phyloP scores from a whole-genome alignment of 495 filamentous ascomycete genomes.

The Choiromyces venosus region DNA sequence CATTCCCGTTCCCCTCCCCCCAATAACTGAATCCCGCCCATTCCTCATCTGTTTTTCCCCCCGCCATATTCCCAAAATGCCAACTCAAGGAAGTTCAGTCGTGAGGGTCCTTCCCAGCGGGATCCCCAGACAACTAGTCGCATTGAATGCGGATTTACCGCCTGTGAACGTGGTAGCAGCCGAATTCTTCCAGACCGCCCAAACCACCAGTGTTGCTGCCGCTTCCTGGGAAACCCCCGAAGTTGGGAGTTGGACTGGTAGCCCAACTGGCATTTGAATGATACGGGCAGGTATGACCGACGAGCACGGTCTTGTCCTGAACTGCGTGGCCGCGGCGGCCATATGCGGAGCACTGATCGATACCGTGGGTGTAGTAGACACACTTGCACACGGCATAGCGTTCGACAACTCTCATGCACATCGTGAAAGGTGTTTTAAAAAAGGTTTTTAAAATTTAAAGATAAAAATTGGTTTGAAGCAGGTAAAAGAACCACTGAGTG shows the following conservation, averaged over 20 bases:
- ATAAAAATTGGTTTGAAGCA: slow-evolving; percentile 7
- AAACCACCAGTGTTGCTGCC: background rate
- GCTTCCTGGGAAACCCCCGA: background rate
- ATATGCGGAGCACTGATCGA: slow-evolving; percentile 67
- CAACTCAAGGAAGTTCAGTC: background rate
- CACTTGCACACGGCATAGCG: slow-evolving; percentile 75
- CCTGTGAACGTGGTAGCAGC: background rate
- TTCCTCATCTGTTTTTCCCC: background rate
- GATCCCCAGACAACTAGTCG: background rate
- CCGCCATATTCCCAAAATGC: background rate
- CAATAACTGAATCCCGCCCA: background rate
- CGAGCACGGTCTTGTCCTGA: slow-evolving; percentile 68
- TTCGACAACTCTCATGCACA: slow-evolving; percentile 70
- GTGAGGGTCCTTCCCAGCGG: background rate
- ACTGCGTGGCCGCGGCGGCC: slow-evolving; percentile 65
- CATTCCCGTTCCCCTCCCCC: background rate
- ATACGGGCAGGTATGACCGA: slow-evolving; percentile 67
- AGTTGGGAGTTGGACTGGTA: background rate
- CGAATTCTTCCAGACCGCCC: background rate
- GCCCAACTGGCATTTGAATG: slow-evolving; percentile 49
- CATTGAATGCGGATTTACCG: background rate
- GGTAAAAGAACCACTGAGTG: background rate
- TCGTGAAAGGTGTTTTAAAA: slow-evolving; percentile 43
- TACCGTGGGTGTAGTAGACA: slow-evolving; percentile 70
- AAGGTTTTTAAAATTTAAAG: slow-evolving; percentile 20